Percentiles rank a stretch among this genome's conserved stretches.
phyloP scores from a whole-genome alignment of 176 grass and related monocot species.

The Cenchrus fungigraminus region DNA sequence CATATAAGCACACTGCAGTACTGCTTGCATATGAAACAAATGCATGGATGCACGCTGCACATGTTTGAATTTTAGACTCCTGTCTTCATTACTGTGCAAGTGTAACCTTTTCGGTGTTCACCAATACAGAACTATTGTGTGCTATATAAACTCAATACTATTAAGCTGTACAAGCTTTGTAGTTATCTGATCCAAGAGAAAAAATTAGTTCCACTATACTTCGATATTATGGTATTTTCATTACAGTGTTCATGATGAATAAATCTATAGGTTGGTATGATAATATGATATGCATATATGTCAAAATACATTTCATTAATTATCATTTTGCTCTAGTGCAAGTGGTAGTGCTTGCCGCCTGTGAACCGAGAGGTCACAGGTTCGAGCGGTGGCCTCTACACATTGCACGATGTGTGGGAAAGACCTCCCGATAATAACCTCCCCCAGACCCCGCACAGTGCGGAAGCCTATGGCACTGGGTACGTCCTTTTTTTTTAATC shows the following conservation, averaged over 20 bases:
- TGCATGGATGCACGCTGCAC: not conserved
- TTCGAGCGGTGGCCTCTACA: too few relatives aligned
- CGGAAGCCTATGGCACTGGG: too few relatives aligned
- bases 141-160: conserved; percentile 1
- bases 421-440: too few relatives aligned
- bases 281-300: not conserved
- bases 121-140: not conserved
- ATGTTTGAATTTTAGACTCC: not conserved
- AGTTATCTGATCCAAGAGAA: not conserved
- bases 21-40: conserved; percentile 4
- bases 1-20: not conserved
- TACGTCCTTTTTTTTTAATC: not conserved
- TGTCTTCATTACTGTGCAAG: conserved; percentile 18
- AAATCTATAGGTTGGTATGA: not conserved
- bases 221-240: not conserved
- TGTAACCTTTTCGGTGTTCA: conserved; percentile 13
- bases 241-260: not conserved
- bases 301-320: conserved; percentile 2
- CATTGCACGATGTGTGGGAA: too few relatives aligned
- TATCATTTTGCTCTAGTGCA: conserved; percentile 3
- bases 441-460: too few relatives aligned
- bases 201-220: not conserved
- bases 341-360: too few relatives aligned
- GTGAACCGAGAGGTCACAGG: too few relatives aligned
- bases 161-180: not conserved